Percentiles rank a stretch among this genome's conserved stretches.
phyloP scores from a whole-genome alignment of 2,329 filamentous ascomycete genomes.

The Fusarium concolor region DNA sequence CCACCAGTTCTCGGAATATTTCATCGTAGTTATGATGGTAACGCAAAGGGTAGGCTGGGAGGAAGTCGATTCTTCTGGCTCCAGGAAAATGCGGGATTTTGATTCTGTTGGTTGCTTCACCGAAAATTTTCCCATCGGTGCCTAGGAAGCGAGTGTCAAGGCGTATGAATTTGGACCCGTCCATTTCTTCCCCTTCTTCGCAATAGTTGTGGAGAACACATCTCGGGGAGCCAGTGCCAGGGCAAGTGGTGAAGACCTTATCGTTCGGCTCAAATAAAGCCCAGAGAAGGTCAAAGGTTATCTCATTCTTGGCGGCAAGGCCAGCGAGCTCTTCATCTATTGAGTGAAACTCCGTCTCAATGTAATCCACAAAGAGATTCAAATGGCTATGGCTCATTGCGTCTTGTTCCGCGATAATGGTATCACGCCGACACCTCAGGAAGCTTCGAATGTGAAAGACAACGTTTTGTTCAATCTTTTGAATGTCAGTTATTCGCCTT shows the following conservation, averaged over 20 bases:
- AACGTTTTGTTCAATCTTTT: slow-evolving; percentile 2
- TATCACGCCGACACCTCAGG: not conserved
- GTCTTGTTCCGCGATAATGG: not conserved
- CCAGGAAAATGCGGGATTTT: not conserved
- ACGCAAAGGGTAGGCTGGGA: not conserved
- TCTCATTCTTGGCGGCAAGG: not conserved
- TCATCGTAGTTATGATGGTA: not conserved
- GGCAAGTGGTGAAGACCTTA: slow-evolving; percentile 6
- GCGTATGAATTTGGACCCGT: not conserved
- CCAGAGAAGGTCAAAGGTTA: slow-evolving; percentile 12
- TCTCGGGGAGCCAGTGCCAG: not conserved
- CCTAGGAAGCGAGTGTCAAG: slow-evolving; percentile 1
- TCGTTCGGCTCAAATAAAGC: slow-evolving; percentile 5
- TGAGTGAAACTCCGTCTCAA: not conserved
- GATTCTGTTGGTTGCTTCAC: not conserved
- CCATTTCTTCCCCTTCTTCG: not conserved
- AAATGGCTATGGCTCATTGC: not conserved
- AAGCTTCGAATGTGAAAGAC: not conserved
- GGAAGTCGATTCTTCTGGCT: slow-evolving; percentile 1
- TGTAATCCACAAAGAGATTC: slow-evolving; percentile 1
- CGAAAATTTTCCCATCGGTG: not conserved
- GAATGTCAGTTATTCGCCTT: not conserved
- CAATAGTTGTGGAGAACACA: slow-evolving; percentile 4
- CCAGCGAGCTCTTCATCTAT: not conserved
- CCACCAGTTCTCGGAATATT: not conserved